Base-by-base conservation (phyloP, 805 yeast genomes). In the Isabelozyma heimii region DNA sequence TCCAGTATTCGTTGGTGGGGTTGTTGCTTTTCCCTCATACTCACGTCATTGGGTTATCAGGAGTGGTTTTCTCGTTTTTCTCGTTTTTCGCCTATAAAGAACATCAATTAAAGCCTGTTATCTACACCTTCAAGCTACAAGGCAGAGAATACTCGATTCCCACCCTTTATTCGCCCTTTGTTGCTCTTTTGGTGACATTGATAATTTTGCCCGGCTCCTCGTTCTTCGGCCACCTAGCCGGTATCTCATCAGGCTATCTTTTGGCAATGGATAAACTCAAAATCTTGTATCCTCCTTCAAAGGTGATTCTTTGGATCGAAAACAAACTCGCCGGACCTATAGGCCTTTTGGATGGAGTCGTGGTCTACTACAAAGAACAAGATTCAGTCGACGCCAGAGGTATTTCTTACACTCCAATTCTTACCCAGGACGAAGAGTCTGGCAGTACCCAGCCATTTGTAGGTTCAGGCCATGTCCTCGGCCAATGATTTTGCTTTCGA, bases 201-300 rank as follows among this genome's bases (percentile, higher is more conserved):
- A 47, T 87, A 6, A 40, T 86, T 26, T 62, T 84, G 40, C 91
- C 95, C 1, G 77, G 80, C 8, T 79, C 89, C 4, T 83, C 90
- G 49, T 82, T 88, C 55, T 70, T 85, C 55, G 94, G 95, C 30
- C 96, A 89, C 63, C 69, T 82, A 48, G 76, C 86, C 38, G 92
- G 88, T 4, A 67, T 87, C 40, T 51, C 76, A 3, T 74, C 84
- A 10, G 97, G 97, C 8, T 86, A 78, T 62, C 75, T 80, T 6
- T 72, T 85, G 58, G 84, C 78, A 3, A 66, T 68, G 53, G 89
- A 84, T 12, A 75, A 79, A 54, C 70, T 89, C 48, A 74, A 75
- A 35, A 67, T 75, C 44, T 66, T 89, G 50, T 77, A 80, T 42
- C 95, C 94, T 12, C 89, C 91, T 7, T 77, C 85, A 41, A 73